Base-by-base conservation (phyloP, 2,329 filamentous ascomycete genomes). In the Alternaria brassicae region DNA sequence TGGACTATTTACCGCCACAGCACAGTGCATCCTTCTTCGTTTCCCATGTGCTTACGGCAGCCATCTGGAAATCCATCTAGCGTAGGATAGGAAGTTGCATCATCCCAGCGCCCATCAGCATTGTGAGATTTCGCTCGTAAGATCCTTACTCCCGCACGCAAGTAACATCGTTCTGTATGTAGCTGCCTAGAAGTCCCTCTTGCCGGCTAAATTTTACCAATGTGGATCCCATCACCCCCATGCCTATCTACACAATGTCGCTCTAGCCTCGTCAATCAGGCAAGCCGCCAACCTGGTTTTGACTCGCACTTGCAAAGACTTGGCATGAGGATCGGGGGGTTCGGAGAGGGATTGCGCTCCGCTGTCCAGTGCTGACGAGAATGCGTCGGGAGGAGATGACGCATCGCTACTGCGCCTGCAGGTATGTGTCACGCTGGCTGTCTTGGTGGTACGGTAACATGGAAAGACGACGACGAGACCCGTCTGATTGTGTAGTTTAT, bases 311-410 rank as follows among this genome's bases (percentile, higher is more conserved):
- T n/a, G 30, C 13, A 48, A 25, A 36, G 23, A 15, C 53, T 56
- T 56, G 53, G 53, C 53, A 28, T 23, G 19, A 8, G 15, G 44
- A 21, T 56, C 53, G 53, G 45, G n/a, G n/a, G 45, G 28, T 34
- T 48, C 53, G 53, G 53, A 19, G 53, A 19, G 27, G 32, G 42
- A 51, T 56, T 28, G 45, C 36, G 19, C 34, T 40, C 53, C 51
- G 50, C 39, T 42, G 10, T 19, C 19, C 28, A 34, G 15, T 21
- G 19, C 19, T 32, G 23, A 51, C 53, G 53, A 30, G 53, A 56
- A 56, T 40, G 37, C 40, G 19, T 42, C 53, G 53, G 53, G 37
- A 15, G 25, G 19, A 23, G n/a, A 10, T 44, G 53, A 44, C 28
- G 48, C 53, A 36, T 32, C 39, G 21, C 21, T 9, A 36, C 19